phyloP scores from a whole-genome alignment of 257 asterid genomes.

The Solanum dulcamara region DNA sequence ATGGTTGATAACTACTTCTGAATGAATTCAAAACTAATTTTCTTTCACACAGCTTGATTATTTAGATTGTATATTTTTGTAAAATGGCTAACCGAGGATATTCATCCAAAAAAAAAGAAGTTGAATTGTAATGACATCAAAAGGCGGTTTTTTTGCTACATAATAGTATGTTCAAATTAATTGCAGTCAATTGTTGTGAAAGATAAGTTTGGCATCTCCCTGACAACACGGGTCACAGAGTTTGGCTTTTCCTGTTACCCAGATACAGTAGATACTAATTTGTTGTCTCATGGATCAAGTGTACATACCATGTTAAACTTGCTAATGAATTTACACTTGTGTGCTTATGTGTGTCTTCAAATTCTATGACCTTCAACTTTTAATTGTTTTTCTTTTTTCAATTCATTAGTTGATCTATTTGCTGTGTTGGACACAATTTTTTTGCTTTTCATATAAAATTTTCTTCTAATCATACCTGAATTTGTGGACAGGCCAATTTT shows the following conservation, averaged over 20 bases:
- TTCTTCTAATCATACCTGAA: conserved; percentile 8
- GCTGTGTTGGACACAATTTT: not conserved
- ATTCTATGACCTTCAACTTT: not conserved
- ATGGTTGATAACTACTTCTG: not conserved
- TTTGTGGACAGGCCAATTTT: conserved; percentile 73
- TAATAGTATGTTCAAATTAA: not conserved
- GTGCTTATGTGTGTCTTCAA: not conserved
- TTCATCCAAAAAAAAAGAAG: not conserved
- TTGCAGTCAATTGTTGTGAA: not conserved
- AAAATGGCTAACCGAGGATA: not conserved
- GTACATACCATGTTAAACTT: not conserved
- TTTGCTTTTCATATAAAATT: not conserved
- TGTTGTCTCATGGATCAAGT: not conserved
- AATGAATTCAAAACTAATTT: not conserved
- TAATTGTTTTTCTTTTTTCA: not conserved
- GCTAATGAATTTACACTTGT: not conserved
- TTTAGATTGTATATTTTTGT: not conserved
- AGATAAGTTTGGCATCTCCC: not conserved
- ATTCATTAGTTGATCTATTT: not conserved
- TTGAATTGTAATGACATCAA: not conserved
- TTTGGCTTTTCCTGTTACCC: not conserved
- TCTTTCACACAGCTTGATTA: not conserved
- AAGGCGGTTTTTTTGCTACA: not conserved
- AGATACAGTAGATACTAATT: not conserved
- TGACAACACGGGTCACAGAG: not conserved